phyloP scores from a whole-genome alignment of 2,329 filamentous ascomycete species.

The Aspergillus sp. region DNA sequence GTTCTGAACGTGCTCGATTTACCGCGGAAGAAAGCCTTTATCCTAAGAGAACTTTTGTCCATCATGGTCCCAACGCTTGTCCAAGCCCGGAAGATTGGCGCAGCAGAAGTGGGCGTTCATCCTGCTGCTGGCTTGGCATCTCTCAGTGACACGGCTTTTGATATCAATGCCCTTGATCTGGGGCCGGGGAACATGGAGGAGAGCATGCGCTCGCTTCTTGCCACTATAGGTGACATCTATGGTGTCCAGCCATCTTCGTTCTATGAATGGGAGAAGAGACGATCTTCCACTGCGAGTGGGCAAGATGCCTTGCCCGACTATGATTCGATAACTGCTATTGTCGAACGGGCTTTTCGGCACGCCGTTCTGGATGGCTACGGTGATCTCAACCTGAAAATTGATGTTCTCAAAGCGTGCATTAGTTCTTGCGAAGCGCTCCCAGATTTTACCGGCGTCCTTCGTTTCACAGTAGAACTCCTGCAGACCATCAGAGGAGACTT shows the following conservation, averaged over 20 bases:
- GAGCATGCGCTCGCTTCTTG: slow-evolving; percentile 43
- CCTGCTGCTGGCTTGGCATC: slow-evolving; percentile 84
- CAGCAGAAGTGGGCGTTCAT: slow-evolving; percentile 94
- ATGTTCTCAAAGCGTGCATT: slow-evolving; percentile 85
- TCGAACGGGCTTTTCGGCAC: slow-evolving; percentile 50
- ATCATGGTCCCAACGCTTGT: slow-evolving; percentile 82
- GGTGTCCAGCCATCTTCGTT: slow-evolving; percentile 43
- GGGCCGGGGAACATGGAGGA: slow-evolving; percentile 46
- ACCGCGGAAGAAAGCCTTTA: slow-evolving; percentile 86
- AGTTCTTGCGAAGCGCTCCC: slow-evolving; percentile 92
- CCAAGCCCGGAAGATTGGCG: slow-evolving; percentile 86
- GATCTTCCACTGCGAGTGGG: slow-evolving; percentile 22
- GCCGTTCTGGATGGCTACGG: slow-evolving; percentile 63
- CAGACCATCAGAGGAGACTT: slow-evolving; percentile 75
- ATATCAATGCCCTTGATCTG: slow-evolving; percentile 47
- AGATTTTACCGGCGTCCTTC: slow-evolving; percentile 86
- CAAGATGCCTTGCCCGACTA: slow-evolving; percentile 27
- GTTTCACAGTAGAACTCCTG: slow-evolving; percentile 81
- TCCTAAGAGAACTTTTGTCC: slow-evolving; percentile 81
- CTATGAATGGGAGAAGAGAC: slow-evolving; percentile 35
- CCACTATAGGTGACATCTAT: slow-evolving; percentile 43
- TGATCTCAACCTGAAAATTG: slow-evolving; percentile 76
- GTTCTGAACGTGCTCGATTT: slow-evolving; percentile 78
- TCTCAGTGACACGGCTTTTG: slow-evolving; percentile 58
- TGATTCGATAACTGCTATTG: slow-evolving; percentile 42